Evolutionary conservation across 169 alveolate genomes (phyloP), one percentile per base, ranked within the genome.

Genomic region (Cryptosporidium ryanae): DNA sequence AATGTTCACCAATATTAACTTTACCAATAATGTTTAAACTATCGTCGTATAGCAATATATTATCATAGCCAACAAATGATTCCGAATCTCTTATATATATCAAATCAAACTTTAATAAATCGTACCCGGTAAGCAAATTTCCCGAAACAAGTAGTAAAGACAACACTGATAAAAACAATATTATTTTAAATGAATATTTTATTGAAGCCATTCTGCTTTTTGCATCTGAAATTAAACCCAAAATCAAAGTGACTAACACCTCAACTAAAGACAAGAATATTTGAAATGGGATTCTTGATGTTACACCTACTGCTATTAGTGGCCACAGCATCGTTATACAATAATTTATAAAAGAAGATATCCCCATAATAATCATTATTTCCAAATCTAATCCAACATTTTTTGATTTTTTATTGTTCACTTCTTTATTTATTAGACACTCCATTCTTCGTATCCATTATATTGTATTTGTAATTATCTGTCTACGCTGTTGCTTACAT

Each of bases 291-390:
- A 61, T 31, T 21, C 59, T 76, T 27, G 38, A 17, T 13, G 10
- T 17, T 17, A 34, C 48, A 12, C 49, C 27, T 25, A 34, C 52
- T 18, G 54, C 29, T 61, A 76, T 57, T 59, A 76, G 38, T 18
- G 87, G 70, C 68, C 76, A 76, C 17, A 76, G 38, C 59, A 76
- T 59, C 25, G 71, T 61, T 25, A 76, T 59, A 32, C 76, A 76
- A 8, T 67, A 76, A 44, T 44, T 59, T n/a, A 70, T 25, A 61
- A 67, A 76, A 6, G 87, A 76, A 38, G 71, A 55, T 21, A 76
- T 61, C 13, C 57, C 8, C 13, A 76, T 27, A 55, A 76, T 31
- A 12, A 52, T 10, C 65, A 68, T 68, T 32, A 68, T 17, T 50
- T 52, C 10, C 5, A 52, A 12, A 52, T 21, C 63, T 7, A 38